Base-by-base conservation (phyloP, 495 filamentous ascomycete species). In the Lentithecium fluviatile region DNA sequence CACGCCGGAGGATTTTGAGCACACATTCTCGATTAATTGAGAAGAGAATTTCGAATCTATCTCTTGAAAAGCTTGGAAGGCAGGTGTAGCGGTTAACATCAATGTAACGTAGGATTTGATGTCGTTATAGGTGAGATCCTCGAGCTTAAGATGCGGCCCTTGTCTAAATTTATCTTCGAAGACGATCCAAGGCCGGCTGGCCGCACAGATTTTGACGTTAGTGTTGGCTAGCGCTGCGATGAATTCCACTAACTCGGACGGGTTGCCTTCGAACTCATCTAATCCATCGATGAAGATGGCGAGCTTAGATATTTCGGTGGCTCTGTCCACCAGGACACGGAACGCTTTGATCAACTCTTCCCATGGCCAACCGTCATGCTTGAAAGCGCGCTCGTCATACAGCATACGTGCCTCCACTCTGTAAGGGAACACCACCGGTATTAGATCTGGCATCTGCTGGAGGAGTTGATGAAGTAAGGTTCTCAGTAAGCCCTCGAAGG, bases 401-500 rank as follows among this genome's bases (percentile, higher is more conserved):
- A 32, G 29, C 3, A 32, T 32, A 32, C 10, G 29, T 4, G 2
- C 7, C 23, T 32, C 6, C 49, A 2, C 2, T 32, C 19, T 55
- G 5, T 10, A 1, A 6, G 11, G 20, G 34, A 17, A 42, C 19
- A 55, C 7, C 2, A 5, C 11, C 2, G 24, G 25, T 2, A 60
- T 45, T 6, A 47, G 20, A n/a, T 53, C 48, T 3, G 49, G 49
- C 1, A 0, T 1, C 0, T 3, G 2, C 0, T 29, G 3, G 17
- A 56, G 25, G 20, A 48, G 21, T 45, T 79, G 62, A 34, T 69
- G 77, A 13, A 80, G 66, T 0, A 82, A 60, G 0, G 73, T 63
- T 13, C 69, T 70, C 0, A 79, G 64, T 7, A 82, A 63, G 0
- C 79, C 80, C 29, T 70, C 55, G 13, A 74, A 69, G 5, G 75